A percentile compares a stretch with the other conserved stretches of the same genome.
Conservation (phyloP, 73 alveolate species). For the Stentor coeruleus region DNA sequence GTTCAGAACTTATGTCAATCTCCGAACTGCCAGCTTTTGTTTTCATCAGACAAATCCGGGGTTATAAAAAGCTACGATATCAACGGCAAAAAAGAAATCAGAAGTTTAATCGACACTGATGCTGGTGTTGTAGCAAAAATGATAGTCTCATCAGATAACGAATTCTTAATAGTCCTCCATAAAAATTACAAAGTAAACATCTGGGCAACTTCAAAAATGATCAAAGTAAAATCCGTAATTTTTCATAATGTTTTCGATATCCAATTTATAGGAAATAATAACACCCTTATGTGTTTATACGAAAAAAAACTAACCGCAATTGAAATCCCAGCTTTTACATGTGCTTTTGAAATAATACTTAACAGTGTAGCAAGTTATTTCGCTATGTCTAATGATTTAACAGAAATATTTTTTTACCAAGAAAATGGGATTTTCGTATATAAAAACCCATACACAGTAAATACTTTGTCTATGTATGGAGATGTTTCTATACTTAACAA, state of each 20-base stretch:
- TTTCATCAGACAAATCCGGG: neutral
- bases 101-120: neutral
- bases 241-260: neutral
- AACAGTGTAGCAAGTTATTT: too few species aligned
- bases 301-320: neutral
- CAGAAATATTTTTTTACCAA: neutral
- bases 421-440: neutral
- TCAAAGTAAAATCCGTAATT: too few species aligned
- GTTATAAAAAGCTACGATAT: neutral
- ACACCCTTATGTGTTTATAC: neutral
- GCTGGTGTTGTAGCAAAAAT: too few species aligned
- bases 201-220: conserved; percentile 3
- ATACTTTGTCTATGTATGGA: neutral
- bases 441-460: neutral
- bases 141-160: neutral
- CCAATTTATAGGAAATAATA: neutral
- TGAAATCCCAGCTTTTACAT: neutral
- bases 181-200: neutral
- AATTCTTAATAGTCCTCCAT: neutral
- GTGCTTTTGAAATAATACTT: too few species aligned
- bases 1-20: neutral
- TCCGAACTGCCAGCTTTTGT: neutral
- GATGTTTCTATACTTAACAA: neutral
- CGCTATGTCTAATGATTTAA: neutral
- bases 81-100: neutral